Percentiles rank a stretch among this genome's conserved stretches.
phyloP scores from a whole-genome alignment of 305 asterid species.

The Solanum hybrid region DNA sequence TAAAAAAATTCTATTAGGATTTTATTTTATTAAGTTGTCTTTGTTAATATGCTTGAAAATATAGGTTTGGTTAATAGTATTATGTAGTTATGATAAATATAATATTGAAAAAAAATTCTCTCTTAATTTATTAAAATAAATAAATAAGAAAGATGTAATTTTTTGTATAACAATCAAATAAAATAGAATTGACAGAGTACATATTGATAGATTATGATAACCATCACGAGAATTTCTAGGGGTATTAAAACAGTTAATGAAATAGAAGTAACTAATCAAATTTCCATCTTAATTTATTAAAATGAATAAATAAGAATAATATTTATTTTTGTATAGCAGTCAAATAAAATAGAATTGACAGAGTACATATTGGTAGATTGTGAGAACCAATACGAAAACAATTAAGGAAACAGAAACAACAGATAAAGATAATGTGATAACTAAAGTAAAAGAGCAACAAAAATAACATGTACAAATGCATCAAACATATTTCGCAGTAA shows the following conservation, averaged over 20 bases:
- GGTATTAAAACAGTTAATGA: neutral
- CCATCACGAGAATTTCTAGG: neutral
- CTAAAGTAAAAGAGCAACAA: neutral
- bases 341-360: neutral
- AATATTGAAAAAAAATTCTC: neutral
- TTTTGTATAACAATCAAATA: neutral
- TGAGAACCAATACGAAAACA: neutral
- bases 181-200: neutral
- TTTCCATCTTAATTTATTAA: neutral
- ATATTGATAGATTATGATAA: neutral
- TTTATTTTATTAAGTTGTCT: neutral
- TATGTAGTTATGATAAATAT: neutral
- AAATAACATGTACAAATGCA: neutral
- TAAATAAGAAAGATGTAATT: neutral
- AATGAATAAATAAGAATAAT: neutral
- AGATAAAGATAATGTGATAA: neutral
- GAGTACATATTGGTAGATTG: neutral
- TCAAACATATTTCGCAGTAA: neutral
- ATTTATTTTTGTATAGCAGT: neutral
- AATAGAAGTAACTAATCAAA: neutral
- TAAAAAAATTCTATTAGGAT: neutral
- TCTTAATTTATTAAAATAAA: neutral
- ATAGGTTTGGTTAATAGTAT: neutral
- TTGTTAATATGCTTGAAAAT: neutral
- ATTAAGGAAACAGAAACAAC: neutral